These are phyloP conservation scores for Phaffomyces opuntiae DNA, from an alignment of 805 yeast species.

Conservation along the genomic window DNA sequence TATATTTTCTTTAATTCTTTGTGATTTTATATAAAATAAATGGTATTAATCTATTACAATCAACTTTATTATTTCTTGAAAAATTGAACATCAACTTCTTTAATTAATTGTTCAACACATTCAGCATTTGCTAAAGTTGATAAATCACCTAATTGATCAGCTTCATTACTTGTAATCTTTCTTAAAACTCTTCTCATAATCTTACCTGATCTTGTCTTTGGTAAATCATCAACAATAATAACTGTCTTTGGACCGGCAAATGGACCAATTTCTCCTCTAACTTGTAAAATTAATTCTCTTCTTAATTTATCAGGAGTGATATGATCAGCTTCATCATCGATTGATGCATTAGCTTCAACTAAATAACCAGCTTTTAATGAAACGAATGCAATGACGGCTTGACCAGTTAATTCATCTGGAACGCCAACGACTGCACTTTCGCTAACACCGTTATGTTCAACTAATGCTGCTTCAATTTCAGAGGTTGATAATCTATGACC, in stretches of 20 bases:
- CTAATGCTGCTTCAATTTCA: constrained; percentile 89
- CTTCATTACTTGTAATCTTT: constrained; percentile 88
- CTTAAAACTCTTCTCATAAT: constrained; percentile 97
- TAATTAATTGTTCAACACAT: constrained; percentile 71
- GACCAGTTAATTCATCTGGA: constrained; percentile 93
- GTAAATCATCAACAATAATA: constrained; percentile 80
- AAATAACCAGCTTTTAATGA: constrained; percentile 54
- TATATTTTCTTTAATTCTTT: neutral
- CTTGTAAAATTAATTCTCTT: constrained; percentile 75
- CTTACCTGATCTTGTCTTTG: constrained; percentile 98
- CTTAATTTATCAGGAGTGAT: constrained; percentile 37
- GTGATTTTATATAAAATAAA: neutral
- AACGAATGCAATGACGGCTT: constrained; percentile 89
- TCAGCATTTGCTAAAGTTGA: constrained; percentile 85
- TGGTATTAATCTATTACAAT: neutral
- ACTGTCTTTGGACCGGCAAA: constrained; percentile 91
- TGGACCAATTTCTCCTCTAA: constrained; percentile 84
- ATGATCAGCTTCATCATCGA: constrained; percentile 24
- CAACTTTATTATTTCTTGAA: constrained; percentile 9
- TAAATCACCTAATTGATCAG: constrained; percentile 86
- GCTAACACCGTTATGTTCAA: constrained; percentile 71
- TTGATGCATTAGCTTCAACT: constrained; percentile 24
- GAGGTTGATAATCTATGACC: constrained; percentile 99
- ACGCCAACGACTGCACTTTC: constrained; percentile 98
- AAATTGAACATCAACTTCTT: constrained; percentile 39